A percentile compares a stretch with the other conserved stretches of the same genome.
phyloP scores from a whole-genome alignment of 306 rosid genomes.

The Cucumis hystrix region DNA sequence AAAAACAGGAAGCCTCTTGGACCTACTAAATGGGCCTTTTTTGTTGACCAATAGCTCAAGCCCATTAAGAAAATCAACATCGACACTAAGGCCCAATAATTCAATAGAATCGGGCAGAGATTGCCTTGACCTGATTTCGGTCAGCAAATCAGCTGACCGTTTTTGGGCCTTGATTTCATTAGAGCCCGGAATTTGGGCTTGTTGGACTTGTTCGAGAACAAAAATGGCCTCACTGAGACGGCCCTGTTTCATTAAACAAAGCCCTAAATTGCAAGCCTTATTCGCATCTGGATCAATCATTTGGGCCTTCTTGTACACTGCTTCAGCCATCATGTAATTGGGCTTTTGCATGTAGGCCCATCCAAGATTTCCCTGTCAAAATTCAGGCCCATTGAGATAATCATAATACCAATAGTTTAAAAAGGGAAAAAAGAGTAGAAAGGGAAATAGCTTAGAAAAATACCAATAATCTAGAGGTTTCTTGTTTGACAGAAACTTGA shows the following conservation, averaged over 20 bases:
- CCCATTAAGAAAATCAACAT: slow-evolving; percentile 27
- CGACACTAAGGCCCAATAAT: slow-evolving; percentile 10
- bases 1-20: slow-evolving; percentile 38
- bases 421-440: too few relatives aligned
- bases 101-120: background rate
- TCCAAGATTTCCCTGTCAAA: slow-evolving; percentile 26
- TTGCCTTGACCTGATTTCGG: slow-evolving; percentile 10
- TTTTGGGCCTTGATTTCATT: slow-evolving; percentile 15
- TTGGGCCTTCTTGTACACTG: slow-evolving; percentile 30
- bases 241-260: slow-evolving; percentile 24
- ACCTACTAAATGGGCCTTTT: slow-evolving; percentile 25
- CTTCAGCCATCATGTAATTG: slow-evolving; percentile 35
- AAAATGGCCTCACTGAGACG: slow-evolving; percentile 13
- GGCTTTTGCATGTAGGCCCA: slow-evolving; percentile 38
- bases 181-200: slow-evolving; percentile 15
- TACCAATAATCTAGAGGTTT: slow-evolving; percentile 31
- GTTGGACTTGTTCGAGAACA: slow-evolving; percentile 17
- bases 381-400: background rate
- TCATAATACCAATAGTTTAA: too few relatives aligned
- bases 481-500: slow-evolving; percentile 34
- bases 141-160: slow-evolving; percentile 16
- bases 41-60: slow-evolving; percentile 28
- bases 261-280: slow-evolving; percentile 30
- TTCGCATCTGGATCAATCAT: slow-evolving; percentile 35
- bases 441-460: background rate